Percentiles rank a stretch among this genome's conserved stretches.
These are phyloP conservation scores for Hyparrhenia diplandra DNA, from an alignment of 176 grass and related monocot genomes.

Conservation along the genomic window DNA sequence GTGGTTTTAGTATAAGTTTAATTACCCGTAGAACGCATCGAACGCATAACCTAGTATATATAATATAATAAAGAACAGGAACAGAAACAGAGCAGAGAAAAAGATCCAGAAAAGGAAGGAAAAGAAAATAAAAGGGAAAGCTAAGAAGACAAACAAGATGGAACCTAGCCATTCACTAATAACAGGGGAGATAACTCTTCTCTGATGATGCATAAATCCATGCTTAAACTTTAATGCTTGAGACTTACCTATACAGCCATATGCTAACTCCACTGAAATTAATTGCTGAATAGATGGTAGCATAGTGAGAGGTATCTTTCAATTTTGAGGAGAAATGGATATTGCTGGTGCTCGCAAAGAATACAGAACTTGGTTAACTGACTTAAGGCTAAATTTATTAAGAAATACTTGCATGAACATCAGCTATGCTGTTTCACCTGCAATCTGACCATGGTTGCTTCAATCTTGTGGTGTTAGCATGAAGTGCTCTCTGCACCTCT, in stretches of 20 bases:
- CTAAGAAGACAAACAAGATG: background rate
- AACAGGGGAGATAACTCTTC: background rate
- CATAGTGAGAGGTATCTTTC: conserved; percentile 41
- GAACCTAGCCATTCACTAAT: background rate
- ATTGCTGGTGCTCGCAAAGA: conserved; percentile 8
- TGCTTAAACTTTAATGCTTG: background rate
- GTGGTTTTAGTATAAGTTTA: too few relatives aligned
- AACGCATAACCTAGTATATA: too few relatives aligned
- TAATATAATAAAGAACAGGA: background rate
- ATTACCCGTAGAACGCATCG: too few relatives aligned
- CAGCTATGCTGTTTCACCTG: conserved; percentile 16
- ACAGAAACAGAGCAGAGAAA: background rate
- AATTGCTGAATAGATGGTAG: conserved; percentile 28
- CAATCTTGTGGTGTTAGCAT: conserved; percentile 38
- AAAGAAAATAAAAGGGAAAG: background rate
- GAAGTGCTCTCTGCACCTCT: conserved; percentile 47
- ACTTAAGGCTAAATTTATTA: conserved; percentile 10
- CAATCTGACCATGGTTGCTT: conserved; percentile 39
- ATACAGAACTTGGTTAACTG: background rate
- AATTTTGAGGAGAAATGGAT: conserved; percentile 34
- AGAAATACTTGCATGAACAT: conserved; percentile 7
- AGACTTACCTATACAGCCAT: conserved; percentile 54
- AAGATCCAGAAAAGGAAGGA: background rate
- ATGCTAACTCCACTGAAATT: conserved; percentile 36
- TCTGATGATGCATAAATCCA: background rate